Evolutionary conservation across 768 basidiomycete genomes (phyloP).

Genomic region (Rhodotorula babjevae): DNA sequence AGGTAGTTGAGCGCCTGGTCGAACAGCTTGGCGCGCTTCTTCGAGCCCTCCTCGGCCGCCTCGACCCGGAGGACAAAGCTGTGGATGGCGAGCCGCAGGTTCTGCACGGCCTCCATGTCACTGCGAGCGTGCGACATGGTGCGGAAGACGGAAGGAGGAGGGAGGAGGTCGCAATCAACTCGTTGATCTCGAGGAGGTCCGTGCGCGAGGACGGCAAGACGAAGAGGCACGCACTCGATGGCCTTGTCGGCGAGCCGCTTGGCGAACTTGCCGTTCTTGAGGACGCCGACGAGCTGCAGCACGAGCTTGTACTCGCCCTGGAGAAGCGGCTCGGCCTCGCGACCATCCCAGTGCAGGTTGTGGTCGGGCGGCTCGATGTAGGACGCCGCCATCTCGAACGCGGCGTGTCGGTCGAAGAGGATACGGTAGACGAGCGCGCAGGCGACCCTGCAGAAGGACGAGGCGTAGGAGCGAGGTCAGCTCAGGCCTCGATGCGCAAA

Average conservation of each 20-base stretch:
- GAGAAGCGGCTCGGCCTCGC: conserved; percentile 37
- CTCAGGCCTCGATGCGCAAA: no score
- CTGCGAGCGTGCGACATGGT: not conserved
- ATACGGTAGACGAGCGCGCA: conserved; percentile 41
- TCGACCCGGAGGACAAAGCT: conserved; percentile 64
- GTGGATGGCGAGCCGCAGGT: conserved; percentile 88
- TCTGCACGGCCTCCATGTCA: conserved; percentile 71
- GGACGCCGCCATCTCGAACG: conserved; percentile 36
- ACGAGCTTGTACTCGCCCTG: conserved; percentile 95
- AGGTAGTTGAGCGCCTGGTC: conserved; percentile 82
- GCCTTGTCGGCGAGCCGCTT: conserved; percentile 83
- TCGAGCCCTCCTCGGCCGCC: conserved; percentile 69
- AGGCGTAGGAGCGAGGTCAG: no score
- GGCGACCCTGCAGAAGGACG: conserved; percentile 42
- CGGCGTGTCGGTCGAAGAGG: conserved; percentile 28
- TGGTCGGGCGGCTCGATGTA: conserved; percentile 21
- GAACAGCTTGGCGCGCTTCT: conserved; percentile 69
- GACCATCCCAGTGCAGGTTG: conserved; percentile 21
- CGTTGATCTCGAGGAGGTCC: not conserved
- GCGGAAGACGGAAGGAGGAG: no score
- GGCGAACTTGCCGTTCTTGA: conserved; percentile 73
- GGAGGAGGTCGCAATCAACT: no score
- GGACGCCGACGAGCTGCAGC: conserved; percentile 61
- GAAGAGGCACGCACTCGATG: conserved; percentile 55
- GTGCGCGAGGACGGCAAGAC: no score